phyloP scores from a whole-genome alignment of 306 rosid genomes.

The Dryas octopetala region DNA sequence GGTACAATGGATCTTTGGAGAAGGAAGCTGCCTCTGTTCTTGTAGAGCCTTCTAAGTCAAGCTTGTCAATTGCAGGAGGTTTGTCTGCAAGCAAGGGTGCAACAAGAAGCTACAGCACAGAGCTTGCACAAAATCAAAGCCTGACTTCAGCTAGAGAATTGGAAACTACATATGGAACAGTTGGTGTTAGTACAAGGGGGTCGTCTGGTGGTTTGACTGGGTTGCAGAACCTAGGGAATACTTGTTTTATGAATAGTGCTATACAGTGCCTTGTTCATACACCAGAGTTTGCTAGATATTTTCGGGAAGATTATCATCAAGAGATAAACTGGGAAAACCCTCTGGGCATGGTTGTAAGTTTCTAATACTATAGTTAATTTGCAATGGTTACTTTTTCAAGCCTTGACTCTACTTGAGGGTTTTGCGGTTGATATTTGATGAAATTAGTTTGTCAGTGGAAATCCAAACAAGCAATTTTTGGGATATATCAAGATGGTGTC shows the following conservation, averaged over 20 bases:
- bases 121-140: constrained; percentile 59
- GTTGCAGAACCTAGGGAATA: constrained; percentile 91
- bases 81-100: constrained; percentile 76
- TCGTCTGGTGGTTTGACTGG: constrained; percentile 90
- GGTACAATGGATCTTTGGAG: constrained; percentile 71
- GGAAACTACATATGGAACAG: constrained; percentile 55
- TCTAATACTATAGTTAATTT: constrained; percentile 22
- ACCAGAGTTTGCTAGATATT: constrained; percentile 89
- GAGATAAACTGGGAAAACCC: constrained; percentile 96
- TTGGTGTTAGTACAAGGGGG: constrained; percentile 89
- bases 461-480: neutral
- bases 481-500: neutral
- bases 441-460: neutral
- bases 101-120: constrained; percentile 54
- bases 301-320: constrained; percentile 91
- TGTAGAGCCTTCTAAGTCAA: constrained; percentile 79
- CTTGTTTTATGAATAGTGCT: constrained; percentile 99
- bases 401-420: neutral
- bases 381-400: neutral
- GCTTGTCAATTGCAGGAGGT: constrained; percentile 82
- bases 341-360: constrained; percentile 97
- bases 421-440: neutral
- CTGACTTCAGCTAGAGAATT: constrained; percentile 58
- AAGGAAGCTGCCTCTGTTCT: constrained; percentile 69
- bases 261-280: constrained; percentile 97